Percentiles rank a stretch among this genome's conserved stretches.
These are phyloP conservation scores for Diplodia mutila DNA, from an alignment of 2,329 filamentous ascomycete genomes.

Conservation along the genomic window DNA sequence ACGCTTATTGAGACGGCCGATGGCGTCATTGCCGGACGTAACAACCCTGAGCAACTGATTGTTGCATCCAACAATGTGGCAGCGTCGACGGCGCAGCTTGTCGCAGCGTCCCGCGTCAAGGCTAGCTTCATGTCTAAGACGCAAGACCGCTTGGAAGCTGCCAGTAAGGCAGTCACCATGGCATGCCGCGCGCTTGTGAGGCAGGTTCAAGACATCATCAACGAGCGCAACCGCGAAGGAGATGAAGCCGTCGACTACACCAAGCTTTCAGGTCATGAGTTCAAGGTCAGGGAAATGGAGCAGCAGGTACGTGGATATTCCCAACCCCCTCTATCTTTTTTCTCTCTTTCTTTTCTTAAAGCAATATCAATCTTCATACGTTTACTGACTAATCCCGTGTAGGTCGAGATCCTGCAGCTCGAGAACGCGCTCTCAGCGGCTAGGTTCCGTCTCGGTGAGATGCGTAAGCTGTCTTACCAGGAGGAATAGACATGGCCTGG, in stretches of 20 bases:
- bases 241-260: conserved; percentile 82
- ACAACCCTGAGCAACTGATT: conserved; percentile 95
- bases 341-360: background rate
- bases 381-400: conserved; percentile 22
- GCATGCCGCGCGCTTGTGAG: conserved; percentile 87
- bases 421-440: conserved; percentile 84
- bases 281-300: conserved; percentile 99
- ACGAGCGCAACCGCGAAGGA: conserved; percentile 79
- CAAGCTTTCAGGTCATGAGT: conserved; percentile 88
- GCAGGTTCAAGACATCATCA: conserved; percentile 94
- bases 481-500: conserved; percentile 59
- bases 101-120: conserved; percentile 94
- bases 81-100: conserved; percentile 92
- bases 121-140: conserved; percentile 97
- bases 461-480: conserved; percentile 95
- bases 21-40: conserved; percentile 87
- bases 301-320: conserved; percentile 76
- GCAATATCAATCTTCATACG: too few species aligned
- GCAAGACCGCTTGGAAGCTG: conserved; percentile 87
- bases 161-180: conserved; percentile 87
- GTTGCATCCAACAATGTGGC: conserved; percentile 97
- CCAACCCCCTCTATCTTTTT: background rate
- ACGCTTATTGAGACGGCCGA: conserved; percentile 97
- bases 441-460: conserved; percentile 84
- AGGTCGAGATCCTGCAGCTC: conserved; percentile 97